Conservation (phyloP, 768 basidiomycete species). For the Tremella mesenterica region DNA sequence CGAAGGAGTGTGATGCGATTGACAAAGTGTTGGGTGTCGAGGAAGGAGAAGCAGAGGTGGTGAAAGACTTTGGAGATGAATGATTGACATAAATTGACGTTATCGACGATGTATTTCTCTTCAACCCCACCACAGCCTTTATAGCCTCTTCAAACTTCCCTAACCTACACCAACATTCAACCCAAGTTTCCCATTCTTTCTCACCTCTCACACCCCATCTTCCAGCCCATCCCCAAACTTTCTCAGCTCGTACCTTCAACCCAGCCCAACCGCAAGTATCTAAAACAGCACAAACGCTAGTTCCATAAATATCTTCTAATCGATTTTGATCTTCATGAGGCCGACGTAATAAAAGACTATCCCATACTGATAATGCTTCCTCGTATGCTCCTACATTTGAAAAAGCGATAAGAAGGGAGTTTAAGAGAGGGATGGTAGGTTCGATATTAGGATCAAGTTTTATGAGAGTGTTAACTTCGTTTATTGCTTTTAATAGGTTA, state of each 20-base stretch:
- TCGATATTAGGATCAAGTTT: slow-evolving; percentile 69
- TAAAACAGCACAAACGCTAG: slow-evolving; percentile 69
- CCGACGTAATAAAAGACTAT: slow-evolving; percentile 51
- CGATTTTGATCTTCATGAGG: slow-evolving; percentile 1
- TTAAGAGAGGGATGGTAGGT: slow-evolving; percentile 63
- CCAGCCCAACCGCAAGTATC: slow-evolving; percentile 69
- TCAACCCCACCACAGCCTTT: slow-evolving; percentile 54
- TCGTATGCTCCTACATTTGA: slow-evolving; percentile 63
- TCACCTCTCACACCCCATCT: slow-evolving; percentile 52
- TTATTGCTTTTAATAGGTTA: slow-evolving; percentile 11
- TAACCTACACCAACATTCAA: slow-evolving; percentile 76
- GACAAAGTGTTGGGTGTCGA: too few relatives aligned
- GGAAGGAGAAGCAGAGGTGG: too few relatives aligned
- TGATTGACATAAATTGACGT: too few relatives aligned
- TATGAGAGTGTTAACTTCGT: slow-evolving; percentile 62
- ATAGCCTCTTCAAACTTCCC: slow-evolving; percentile 61
- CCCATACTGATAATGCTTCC: slow-evolving; percentile 72
- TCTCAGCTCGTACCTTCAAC: slow-evolving; percentile 51
- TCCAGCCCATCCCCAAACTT: slow-evolving; percentile 53
- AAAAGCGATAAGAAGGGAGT: slow-evolving; percentile 82
- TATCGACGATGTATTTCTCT: too few relatives aligned
- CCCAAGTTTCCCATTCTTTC: slow-evolving; percentile 69
- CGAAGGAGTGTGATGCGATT: too few relatives aligned
- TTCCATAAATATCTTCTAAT: slow-evolving; percentile 43
- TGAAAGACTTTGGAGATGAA: too few relatives aligned